phyloP scores from a whole-genome alignment of 176 grass and related monocot genomes.

The Oryza meyeriana region DNA sequence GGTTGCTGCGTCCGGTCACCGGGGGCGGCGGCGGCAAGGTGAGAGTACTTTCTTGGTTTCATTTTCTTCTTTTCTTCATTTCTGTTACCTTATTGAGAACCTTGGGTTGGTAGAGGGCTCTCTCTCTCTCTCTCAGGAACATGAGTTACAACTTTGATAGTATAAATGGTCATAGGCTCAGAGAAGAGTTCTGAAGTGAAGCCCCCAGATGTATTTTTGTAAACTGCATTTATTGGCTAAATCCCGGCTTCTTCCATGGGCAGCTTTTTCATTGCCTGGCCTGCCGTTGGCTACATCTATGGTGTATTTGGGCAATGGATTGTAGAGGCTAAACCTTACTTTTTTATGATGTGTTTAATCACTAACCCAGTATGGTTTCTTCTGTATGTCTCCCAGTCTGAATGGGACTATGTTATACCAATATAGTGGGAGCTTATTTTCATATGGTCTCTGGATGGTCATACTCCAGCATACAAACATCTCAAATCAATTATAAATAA shows the following conservation, averaged over 20 bases:
- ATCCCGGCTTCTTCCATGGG: not conserved
- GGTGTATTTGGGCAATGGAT: not conserved
- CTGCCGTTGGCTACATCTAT: not conserved
- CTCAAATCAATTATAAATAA: not conserved
- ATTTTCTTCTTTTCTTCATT: not conserved
- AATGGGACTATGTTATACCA: not conserved
- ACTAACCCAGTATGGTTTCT: not conserved
- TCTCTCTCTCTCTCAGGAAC: too few relatives aligned
- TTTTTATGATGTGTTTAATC: not conserved
- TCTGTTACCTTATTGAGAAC: not conserved
- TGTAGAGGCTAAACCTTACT: not conserved
- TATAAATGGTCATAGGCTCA: not conserved
- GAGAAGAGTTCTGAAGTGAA: not conserved
- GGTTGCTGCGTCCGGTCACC: not conserved
- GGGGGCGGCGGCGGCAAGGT: slow-evolving; percentile 24
- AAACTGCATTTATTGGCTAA: not conserved
- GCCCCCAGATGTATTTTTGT: not conserved
- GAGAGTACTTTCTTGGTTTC: not conserved
- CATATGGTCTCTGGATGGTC: not conserved
- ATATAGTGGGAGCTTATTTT: not conserved
- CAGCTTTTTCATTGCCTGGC: not conserved
- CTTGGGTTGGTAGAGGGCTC: not conserved
- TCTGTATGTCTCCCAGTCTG: not conserved
- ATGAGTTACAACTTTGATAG: not conserved
- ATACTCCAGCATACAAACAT: not conserved